These are phyloP conservation scores for Alternaria panax DNA, from an alignment of 2,329 filamentous ascomycete species.

Conservation along the genomic window DNA sequence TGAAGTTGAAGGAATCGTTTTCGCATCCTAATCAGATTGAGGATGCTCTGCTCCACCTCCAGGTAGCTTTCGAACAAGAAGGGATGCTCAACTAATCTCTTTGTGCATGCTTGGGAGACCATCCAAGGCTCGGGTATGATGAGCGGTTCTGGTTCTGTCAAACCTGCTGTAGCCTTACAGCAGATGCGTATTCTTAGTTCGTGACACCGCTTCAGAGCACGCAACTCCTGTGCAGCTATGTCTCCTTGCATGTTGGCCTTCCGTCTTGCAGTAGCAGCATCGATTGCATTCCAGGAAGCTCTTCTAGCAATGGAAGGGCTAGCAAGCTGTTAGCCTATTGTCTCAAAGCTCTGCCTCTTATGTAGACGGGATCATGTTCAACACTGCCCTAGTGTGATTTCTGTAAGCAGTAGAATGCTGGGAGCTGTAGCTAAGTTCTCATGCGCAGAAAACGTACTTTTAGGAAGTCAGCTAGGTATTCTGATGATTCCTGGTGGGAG, in stretches of 20 bases:
- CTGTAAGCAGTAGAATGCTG: not conserved
- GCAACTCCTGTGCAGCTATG: not conserved
- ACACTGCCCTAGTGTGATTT: not conserved
- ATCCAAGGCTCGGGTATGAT: not conserved
- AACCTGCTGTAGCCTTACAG: not conserved
- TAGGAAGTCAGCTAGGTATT: not conserved
- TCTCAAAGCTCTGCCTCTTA: not conserved
- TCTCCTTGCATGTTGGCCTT: not conserved
- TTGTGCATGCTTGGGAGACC: not conserved
- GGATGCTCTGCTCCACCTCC: not conserved
- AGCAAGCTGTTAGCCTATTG: not conserved
- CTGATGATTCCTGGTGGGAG: not conserved
- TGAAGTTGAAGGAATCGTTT: not conserved
- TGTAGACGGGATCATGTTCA: not conserved
- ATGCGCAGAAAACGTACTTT: not conserved
- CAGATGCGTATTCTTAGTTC: not conserved
- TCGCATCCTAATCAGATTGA: not conserved
- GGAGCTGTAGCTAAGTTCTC: not conserved
- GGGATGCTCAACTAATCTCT: not conserved
- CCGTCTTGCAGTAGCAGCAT: not conserved
- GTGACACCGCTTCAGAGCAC: not conserved
- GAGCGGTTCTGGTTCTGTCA: not conserved
- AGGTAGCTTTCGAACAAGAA: not conserved
- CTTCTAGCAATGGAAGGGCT: not conserved
- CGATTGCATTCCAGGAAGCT: slow-evolving; percentile 2